These are phyloP conservation scores for Entonaema liquescens DNA, from an alignment of 495 filamentous ascomycete genomes.

Conservation along the genomic window DNA sequence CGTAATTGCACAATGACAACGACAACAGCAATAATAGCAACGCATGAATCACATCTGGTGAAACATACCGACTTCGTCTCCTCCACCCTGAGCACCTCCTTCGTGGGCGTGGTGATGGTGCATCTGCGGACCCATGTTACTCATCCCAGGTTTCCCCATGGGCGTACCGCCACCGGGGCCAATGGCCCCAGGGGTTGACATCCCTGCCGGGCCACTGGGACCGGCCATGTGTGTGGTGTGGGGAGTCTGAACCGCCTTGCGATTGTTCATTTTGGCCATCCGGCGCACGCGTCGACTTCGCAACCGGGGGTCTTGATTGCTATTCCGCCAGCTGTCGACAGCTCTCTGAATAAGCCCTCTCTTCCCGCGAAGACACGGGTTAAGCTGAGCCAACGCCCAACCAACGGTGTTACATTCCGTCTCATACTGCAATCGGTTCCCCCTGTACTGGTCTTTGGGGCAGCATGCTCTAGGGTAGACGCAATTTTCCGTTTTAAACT, in stretches of 20 bases:
- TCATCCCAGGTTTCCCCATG: constrained; percentile 65
- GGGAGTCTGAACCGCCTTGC: constrained; percentile 68
- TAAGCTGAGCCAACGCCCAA: constrained; percentile 94
- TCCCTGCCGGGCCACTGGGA: constrained; percentile 63
- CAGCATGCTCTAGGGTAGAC: constrained; percentile 97
- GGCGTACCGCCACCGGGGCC: constrained; percentile 54
- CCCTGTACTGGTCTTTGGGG: constrained; percentile 92
- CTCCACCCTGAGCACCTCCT: constrained; percentile 69
- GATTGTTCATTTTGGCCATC: constrained; percentile 92
- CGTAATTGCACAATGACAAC: constrained; percentile 50
- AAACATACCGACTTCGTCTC: constrained; percentile 97
- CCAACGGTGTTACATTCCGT: constrained; percentile 98
- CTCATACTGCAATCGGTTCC: constrained; percentile 94
- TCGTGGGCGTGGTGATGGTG: constrained; percentile 80
- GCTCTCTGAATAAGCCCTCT: constrained; percentile 94
- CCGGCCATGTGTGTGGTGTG: constrained; percentile 59
- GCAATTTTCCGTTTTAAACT: constrained; percentile 98
- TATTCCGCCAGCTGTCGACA: constrained; percentile 98
- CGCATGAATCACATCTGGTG: constrained; percentile 72
- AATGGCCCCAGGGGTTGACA: constrained; percentile 58
- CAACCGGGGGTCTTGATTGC: constrained; percentile 92
- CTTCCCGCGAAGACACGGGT: constrained; percentile 89
- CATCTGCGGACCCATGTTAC: constrained; percentile 67
- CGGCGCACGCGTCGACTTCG: constrained; percentile 90
- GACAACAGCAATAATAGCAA: constrained; percentile 39